phyloP scores from a whole-genome alignment of 352 stramenopile genomes.

The Phytophthora tubulina region DNA sequence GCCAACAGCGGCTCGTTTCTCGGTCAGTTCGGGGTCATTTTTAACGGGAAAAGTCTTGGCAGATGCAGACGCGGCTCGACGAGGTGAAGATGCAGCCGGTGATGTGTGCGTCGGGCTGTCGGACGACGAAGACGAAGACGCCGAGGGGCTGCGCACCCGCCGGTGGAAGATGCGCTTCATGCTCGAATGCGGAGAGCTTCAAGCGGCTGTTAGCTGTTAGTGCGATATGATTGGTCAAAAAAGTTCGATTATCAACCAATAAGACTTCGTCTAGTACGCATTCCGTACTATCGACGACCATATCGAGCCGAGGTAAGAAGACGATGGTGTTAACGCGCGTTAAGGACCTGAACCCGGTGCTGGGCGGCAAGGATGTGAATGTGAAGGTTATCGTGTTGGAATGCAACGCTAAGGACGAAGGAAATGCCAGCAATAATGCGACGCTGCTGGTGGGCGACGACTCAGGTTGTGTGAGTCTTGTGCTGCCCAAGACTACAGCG shows the following conservation, averaged over 20 bases:
- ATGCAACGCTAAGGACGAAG: constrained; percentile 84
- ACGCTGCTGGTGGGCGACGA: constrained; percentile 88
- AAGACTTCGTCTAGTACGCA: no score
- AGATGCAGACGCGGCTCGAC: constrained; percentile 26
- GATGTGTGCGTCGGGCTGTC: constrained; percentile 10
- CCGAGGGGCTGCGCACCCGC: constrained; percentile 21
- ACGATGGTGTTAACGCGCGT: constrained; percentile 67
- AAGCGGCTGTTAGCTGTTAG: constrained; percentile 15
- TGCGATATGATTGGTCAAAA: constrained; percentile 4
- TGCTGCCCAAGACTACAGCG: constrained; percentile 78
- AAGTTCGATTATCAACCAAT: neutral
- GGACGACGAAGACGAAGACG: constrained; percentile 15
- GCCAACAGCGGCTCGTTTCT: constrained; percentile 6
- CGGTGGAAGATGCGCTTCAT: constrained; percentile 75
- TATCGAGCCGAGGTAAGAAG: constrained; percentile 52
- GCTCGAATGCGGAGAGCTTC: constrained; percentile 22
- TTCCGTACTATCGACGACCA: neutral
- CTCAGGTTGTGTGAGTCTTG: constrained; percentile 79
- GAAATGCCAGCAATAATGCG: constrained; percentile 76
- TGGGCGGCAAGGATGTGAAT: constrained; percentile 71
- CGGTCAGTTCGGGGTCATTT: constrained; percentile 6
- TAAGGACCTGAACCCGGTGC: constrained; percentile 75
- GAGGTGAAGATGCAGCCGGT: neutral
- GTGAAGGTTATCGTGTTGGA: constrained; percentile 88
- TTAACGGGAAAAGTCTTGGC: constrained; percentile 2